Evolutionary conservation across 2,329 filamentous ascomycete species (phyloP).

Genomic region (Colletotrichum noveboracense): DNA sequence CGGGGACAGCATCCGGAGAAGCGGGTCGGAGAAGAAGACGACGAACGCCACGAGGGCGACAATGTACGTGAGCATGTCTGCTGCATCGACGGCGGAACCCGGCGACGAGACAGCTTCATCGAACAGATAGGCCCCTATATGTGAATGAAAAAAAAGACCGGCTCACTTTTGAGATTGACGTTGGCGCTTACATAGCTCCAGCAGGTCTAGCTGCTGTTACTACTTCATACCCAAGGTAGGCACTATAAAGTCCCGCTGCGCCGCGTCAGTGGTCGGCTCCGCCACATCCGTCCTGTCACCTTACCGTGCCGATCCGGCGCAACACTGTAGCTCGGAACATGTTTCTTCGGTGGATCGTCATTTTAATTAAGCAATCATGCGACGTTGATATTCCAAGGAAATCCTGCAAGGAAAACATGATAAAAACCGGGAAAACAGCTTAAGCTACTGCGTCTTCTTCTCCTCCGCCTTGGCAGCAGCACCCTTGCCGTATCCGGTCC

Average conservation of each 20-base stretch:
- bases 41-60: constrained; percentile 46
- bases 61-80: constrained; percentile 50
- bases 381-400: background rate
- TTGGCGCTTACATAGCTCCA: background rate
- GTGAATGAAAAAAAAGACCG: background rate
- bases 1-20: constrained; percentile 41
- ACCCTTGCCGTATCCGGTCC: constrained; percentile 34
- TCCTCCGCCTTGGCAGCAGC: background rate
- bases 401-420: background rate
- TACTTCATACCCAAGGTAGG: background rate
- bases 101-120: background rate
- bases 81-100: background rate
- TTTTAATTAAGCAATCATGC: background rate
- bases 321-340: background rate
- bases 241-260: background rate
- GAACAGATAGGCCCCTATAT: background rate
- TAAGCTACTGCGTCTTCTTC: constrained; percentile 19
- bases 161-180: background rate
- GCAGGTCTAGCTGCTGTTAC: background rate
- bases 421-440: background rate
- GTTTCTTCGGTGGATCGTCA: background rate
- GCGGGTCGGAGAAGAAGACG: constrained; percentile 50
- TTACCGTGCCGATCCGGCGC: background rate
- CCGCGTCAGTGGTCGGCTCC: background rate
- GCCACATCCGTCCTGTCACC: background rate